Evolutionary conservation across 1,284 basidiomycete species (phyloP), one percentile per base, ranked within the genome.

Genomic region (Irpex lacteus): DNA sequence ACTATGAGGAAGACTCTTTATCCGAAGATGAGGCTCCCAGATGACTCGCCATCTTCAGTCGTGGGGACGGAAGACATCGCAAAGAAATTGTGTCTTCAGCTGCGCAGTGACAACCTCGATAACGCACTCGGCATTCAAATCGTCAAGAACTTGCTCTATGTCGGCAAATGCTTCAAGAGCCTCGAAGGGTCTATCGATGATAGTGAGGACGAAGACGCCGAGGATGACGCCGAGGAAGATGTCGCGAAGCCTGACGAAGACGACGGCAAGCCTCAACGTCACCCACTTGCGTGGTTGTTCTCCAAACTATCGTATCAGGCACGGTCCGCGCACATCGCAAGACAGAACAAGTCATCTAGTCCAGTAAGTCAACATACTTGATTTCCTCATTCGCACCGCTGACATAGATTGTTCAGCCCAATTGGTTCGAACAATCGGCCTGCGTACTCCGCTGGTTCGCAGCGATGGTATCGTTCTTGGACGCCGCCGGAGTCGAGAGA

Each of bases 371-470:
- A 15, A n/a, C 13, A 15, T 57, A 18, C 47, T 34, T 18, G 7
- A 54, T 26, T 13, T 36, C n/a, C 11, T 26, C 11, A n/a, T 9
- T 52, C n/a, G 53, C 37, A 21, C 7, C 44, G 49, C 40, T 37
- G 26, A 32, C 8, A 34, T 19, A 62, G 26, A 47, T 32, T 19
- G 58, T 59, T 47, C 38, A 87, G 82, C 74, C 78, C 2, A 82
- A 82, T 66, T 98, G 96, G 95, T 82, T 86, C 4, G 85, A 91
- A 19, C 92, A 94, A 67, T 91, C 95, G 0, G 76, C 90, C 6
- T 88, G 94, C 0, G 86, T 93, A 60, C 76, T 98, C 55, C 89
- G 92, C n/a, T 97, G 95, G 90, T 98, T 98, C 71, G 96, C 95
- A 0, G 95, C 95, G 0, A 94, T 98, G 85, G 78, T 86, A 3